These are phyloP conservation scores for Parasarocladium wereldwijsianum DNA, from an alignment of 2,329 filamentous ascomycete genomes.

Conservation along the genomic window DNA sequence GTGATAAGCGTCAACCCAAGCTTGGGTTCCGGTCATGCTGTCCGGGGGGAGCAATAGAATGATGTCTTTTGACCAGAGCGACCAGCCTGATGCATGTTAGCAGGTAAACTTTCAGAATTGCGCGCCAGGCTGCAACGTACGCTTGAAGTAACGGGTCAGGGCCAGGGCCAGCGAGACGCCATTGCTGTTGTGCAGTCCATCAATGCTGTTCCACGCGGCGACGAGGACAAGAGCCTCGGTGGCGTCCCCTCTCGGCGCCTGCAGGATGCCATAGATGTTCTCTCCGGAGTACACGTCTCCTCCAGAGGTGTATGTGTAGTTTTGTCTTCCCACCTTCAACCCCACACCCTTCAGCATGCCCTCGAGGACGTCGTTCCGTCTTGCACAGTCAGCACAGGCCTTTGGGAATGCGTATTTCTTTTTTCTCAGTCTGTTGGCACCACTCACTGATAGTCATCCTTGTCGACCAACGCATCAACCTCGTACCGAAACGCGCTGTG, in stretches of 20 bases:
- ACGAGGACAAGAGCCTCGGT: slow-evolving; percentile 93
- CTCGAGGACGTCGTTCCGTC: slow-evolving; percentile 56
- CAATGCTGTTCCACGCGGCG: slow-evolving; percentile 74
- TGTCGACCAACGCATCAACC: slow-evolving; percentile 46
- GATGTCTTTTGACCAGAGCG: slow-evolving; percentile 97
- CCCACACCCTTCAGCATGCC: slow-evolving; percentile 65
- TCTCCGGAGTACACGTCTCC: slow-evolving; percentile 63
- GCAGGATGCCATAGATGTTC: slow-evolving; percentile 87
- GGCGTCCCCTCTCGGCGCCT: slow-evolving; percentile 86
- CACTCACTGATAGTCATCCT: slow-evolving; percentile 37
- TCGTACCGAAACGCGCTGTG: slow-evolving; percentile 84
- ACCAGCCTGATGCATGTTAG: slow-evolving; percentile 57
- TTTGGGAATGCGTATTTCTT: background rate
- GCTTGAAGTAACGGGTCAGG: slow-evolving; percentile 85
- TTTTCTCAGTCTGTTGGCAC: background rate
- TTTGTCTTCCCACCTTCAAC: slow-evolving; percentile 76
- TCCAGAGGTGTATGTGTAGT: slow-evolving; percentile 71
- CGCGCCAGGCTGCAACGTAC: slow-evolving; percentile 23
- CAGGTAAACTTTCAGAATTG: too few species aligned
- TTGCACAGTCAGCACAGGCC: slow-evolving; percentile 11
- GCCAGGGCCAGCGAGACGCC: slow-evolving; percentile 79
- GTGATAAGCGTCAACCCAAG: slow-evolving; percentile 97
- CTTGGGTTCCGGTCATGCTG: slow-evolving; percentile 78
- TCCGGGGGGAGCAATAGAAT: slow-evolving; percentile 83
- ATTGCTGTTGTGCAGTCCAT: slow-evolving; percentile 66